A percentile compares a stretch with the other conserved stretches of the same genome.
These are phyloP conservation scores for Moniliella sp. DNA, from an alignment of 1,284 basidiomycete species.

Conservation along the genomic window DNA sequence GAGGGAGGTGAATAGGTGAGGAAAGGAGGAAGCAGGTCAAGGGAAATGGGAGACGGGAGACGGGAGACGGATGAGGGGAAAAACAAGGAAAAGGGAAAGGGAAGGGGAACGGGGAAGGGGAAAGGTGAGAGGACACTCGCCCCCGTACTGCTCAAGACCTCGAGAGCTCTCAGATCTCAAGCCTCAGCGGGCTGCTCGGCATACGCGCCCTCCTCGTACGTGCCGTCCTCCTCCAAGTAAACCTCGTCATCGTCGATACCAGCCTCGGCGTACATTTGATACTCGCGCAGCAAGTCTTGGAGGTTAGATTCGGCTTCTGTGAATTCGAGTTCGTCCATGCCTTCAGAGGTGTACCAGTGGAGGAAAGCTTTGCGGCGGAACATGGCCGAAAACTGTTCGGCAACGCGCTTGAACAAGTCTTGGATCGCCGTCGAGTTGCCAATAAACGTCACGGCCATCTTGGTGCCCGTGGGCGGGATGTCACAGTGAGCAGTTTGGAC, in stretches of 20 bases:
- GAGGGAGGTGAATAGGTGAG: too few species aligned
- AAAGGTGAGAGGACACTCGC: too few species aligned
- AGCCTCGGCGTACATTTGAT: conserved; percentile 20
- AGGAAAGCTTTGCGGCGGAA: conserved; percentile 35
- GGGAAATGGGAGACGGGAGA: too few species aligned
- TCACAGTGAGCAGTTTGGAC: conserved; percentile 32
- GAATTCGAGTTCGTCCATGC: conserved; percentile 36
- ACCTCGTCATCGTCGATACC: conserved; percentile 8
- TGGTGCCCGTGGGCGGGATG: conserved; percentile 27
- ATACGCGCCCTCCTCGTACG: background rate
- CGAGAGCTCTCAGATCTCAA: too few species aligned
- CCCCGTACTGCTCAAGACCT: too few species aligned
- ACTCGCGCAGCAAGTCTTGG: conserved; percentile 36
- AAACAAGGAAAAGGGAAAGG: too few species aligned
- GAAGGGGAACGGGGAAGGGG: too few species aligned
- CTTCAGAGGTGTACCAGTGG: conserved; percentile 35
- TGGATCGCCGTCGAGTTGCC: conserved; percentile 34
- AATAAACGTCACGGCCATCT: conserved; percentile 34
- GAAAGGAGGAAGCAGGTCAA: too few species aligned
- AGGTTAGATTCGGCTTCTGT: conserved; percentile 34
- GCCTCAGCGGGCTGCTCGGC: background rate
- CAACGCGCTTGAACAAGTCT: conserved; percentile 39
- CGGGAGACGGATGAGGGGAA: too few species aligned
- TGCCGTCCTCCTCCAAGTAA: background rate
- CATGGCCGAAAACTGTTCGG: conserved; percentile 31